Base-by-base conservation (phyloP, 2,329 filamentous ascomycete genomes). In the Phyllachora maydis region DNA sequence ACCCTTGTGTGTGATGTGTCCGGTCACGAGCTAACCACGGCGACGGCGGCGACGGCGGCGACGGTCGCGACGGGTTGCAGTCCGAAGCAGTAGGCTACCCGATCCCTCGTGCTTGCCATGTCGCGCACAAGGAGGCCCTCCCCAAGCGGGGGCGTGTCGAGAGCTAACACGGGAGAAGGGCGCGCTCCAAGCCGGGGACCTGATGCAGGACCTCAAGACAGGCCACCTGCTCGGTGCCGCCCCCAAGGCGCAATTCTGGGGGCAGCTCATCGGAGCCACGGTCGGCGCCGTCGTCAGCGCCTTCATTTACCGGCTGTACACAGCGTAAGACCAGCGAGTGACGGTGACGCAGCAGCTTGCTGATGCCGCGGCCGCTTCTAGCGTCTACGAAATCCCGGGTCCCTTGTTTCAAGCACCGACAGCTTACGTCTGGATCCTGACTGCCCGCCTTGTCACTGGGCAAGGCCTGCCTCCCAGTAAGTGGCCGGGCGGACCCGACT, bases 201-300 rank as follows among this genome's bases (percentile, higher is more conserved):
- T 98, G 26, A 78, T 98, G 64, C 88, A 98, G 43, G 88, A 98
- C 42, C 62, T 98, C 15, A 98, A 98, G 46, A 93, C 88, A 0
- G 88, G 88, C 0, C 83, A 98, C 45, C 54, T 98, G 0, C 62
- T 98, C 1, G 83, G 85, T 8, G 88, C 88, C 1, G 77, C 81
- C 4, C 88, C 88, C 0, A 88, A 77, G 36, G 88, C 88, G 0
- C 88, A 98, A 39, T 98, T 98, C 43, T 93, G 79, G 60, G 88
- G 88, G 1, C 88, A 98, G 42, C 66, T 95, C 11, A 83, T 98
- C 25, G 88, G 88, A 4, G 79, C 75, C 17, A 73, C 78, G 0
- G 69, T 78, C 3, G 88, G 88, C 2, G 83, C 88, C 1, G 59
- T 95, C 8, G 62, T 91, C 5, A 85, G 76, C 29, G 82, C 85